phyloP scores from a whole-genome alignment of 768 basidiomycete genomes.

The Hebeloma cylindrosporum region DNA sequence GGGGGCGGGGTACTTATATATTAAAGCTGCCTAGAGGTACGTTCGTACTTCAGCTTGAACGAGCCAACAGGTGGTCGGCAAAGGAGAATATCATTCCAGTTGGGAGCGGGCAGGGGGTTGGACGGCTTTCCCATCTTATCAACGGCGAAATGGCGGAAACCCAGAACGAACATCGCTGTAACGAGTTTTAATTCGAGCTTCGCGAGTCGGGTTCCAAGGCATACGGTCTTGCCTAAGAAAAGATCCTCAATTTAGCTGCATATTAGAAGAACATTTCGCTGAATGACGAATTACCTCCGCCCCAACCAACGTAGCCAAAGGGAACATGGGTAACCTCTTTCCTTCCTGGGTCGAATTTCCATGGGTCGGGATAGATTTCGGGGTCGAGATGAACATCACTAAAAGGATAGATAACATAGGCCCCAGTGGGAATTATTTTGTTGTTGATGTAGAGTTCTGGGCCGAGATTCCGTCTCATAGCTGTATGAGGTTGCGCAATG shows the following conservation, averaged over 20 bases:
- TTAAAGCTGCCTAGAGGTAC: conserved; percentile 37
- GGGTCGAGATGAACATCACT: conserved; percentile 77
- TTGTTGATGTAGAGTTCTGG: conserved; percentile 69
- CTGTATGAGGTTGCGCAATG: conserved; percentile 75
- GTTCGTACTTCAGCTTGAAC: conserved; percentile 54
- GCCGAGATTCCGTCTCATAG: conserved; percentile 79
- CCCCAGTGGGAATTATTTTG: conserved; percentile 68
- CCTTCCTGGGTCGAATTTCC: conserved; percentile 72
- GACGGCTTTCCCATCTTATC: conserved; percentile 48
- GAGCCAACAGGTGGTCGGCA: conserved; percentile 60
- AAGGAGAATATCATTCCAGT: conserved; percentile 77
- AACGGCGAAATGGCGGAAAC: conserved; percentile 59
- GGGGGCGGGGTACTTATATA: not conserved
- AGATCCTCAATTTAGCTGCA: conserved; percentile 3
- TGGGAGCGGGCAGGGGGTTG: conserved; percentile 51
- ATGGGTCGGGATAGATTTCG: conserved; percentile 71
- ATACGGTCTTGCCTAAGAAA: conserved; percentile 60
- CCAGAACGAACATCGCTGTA: conserved; percentile 64
- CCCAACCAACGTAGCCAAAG: conserved; percentile 75
- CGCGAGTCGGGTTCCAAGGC: conserved; percentile 74
- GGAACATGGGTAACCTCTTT: conserved; percentile 43
- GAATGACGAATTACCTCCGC: conserved; percentile 74
- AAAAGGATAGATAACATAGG: conserved; percentile 78
- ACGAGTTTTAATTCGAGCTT: conserved; percentile 73
- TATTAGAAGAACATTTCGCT: conserved; percentile 11